Evolutionary conservation across 805 yeast genomes (phyloP).

Genomic region (Zygosaccharomyces bailii): DNA sequence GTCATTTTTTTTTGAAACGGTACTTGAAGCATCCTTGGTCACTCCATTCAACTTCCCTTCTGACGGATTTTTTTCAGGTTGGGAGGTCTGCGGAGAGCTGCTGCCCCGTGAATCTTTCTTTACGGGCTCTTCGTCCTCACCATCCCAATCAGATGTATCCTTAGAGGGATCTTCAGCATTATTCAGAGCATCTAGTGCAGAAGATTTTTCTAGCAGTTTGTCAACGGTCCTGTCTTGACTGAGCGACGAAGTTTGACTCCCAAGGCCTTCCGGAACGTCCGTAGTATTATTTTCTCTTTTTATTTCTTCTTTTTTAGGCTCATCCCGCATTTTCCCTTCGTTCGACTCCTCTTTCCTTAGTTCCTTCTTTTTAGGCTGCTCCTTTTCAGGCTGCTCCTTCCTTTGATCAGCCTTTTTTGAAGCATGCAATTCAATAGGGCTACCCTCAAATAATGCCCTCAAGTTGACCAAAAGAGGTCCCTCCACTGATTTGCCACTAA

Average conservation of each 20-base stretch:
- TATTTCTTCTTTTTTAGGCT: slow-evolving; percentile 2
- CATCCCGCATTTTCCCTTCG: slow-evolving; percentile 14
- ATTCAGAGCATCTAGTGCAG: slow-evolving; percentile 30
- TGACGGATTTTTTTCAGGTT: slow-evolving; percentile 15
- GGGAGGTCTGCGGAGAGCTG: slow-evolving; percentile 15
- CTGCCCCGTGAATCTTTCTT: slow-evolving; percentile 9
- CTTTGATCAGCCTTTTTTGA: slow-evolving; percentile 33
- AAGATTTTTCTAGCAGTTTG: slow-evolving; percentile 30
- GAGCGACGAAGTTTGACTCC: slow-evolving; percentile 7
- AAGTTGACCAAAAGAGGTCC: slow-evolving; percentile 79
- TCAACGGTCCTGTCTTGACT: slow-evolving; percentile 30
- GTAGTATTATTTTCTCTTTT: slow-evolving; percentile 18
- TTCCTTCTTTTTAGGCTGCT: slow-evolving; percentile 5
- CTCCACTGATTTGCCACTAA: slow-evolving; percentile 69
- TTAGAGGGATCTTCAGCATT: slow-evolving; percentile 37
- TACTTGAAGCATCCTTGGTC: slow-evolving; percentile 9
- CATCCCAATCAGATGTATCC: slow-evolving; percentile 34
- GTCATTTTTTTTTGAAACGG: slow-evolving; percentile 3
- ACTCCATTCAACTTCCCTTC: slow-evolving; percentile 3
- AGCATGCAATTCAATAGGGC: slow-evolving; percentile 47
- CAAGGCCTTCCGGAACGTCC: slow-evolving; percentile 22
- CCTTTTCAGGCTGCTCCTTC: slow-evolving; percentile 16
- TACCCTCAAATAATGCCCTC: slow-evolving; percentile 77
- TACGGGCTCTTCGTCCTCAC: slow-evolving; percentile 29
- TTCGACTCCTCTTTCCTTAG: slow-evolving; percentile 23